Percentiles rank a stretch among this genome's conserved stretches.
Conservation (phyloP, 129 eudicot genomes). For the Helichrysum umbraculigerum region DNA sequence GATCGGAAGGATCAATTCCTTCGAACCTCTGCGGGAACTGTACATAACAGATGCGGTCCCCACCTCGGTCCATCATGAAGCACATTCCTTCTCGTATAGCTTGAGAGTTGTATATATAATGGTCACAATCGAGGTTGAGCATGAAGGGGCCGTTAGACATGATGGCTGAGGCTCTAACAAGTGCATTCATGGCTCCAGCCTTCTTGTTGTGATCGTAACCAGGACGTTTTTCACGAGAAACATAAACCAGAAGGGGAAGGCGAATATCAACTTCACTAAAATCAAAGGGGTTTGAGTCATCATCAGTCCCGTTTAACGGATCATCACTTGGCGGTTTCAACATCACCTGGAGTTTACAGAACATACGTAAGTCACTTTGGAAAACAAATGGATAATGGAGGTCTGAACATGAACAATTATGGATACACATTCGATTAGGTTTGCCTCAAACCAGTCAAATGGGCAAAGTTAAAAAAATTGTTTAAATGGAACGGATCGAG, state of each 20-base stretch:
- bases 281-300: constrained; percentile 36
- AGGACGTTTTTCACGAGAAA: constrained; percentile 72
- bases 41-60: constrained; percentile 53
- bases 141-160: constrained; percentile 74
- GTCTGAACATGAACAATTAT: not conserved
- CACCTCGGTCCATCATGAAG: constrained; percentile 69
- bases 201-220: constrained; percentile 80
- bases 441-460: no score
- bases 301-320: constrained; percentile 42
- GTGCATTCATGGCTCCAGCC: constrained; percentile 76
- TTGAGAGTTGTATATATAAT: constrained; percentile 54
- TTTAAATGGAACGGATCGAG: not conserved
- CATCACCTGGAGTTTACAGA: constrained; percentile 53
- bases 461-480: not conserved
- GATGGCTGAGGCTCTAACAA: constrained; percentile 71
- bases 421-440: no score
- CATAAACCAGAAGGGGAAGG: constrained; percentile 61
- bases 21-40: constrained; percentile 60
- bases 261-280: constrained; percentile 62
- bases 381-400: not conserved
- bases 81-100: constrained; percentile 66
- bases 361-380: not conserved
- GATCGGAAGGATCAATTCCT: constrained; percentile 65
- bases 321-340: constrained; percentile 68
- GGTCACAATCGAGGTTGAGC: constrained; percentile 66